phyloP scores from a whole-genome alignment of 1,284 basidiomycete species.

The Malassezia brasiliensis region DNA sequence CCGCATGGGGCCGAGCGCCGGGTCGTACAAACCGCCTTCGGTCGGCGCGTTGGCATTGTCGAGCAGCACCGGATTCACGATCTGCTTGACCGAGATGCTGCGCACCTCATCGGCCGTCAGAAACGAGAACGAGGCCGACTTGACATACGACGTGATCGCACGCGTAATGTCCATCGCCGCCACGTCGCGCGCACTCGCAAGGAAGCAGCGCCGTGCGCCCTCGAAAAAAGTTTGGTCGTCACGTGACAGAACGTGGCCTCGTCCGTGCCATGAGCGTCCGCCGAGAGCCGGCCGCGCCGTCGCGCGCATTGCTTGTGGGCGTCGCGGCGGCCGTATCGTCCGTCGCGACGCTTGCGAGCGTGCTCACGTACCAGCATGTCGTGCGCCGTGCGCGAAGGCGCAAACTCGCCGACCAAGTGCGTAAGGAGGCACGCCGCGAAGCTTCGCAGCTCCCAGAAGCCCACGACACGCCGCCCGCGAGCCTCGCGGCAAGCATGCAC shows the following conservation, averaged over 20 bases:
- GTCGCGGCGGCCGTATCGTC: slow-evolving; percentile 37
- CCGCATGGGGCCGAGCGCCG: slow-evolving; percentile 74
- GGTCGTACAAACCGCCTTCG: slow-evolving; percentile 86
- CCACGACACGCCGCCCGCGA: neutral
- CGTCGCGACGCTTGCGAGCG: slow-evolving; percentile 24
- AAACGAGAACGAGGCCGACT: slow-evolving; percentile 86
- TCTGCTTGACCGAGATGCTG: slow-evolving; percentile 89
- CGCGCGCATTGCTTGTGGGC: slow-evolving; percentile 20
- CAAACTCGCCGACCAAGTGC: slow-evolving; percentile 12
- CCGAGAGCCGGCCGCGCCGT: neutral
- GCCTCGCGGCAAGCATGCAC: neutral
- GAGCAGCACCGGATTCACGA: slow-evolving; percentile 82
- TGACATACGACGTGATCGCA: slow-evolving; percentile 72
- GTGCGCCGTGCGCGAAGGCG: slow-evolving; percentile 22
- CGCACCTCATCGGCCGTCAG: slow-evolving; percentile 82
- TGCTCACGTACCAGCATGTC: slow-evolving; percentile 27
- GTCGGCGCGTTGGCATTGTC: slow-evolving; percentile 90
- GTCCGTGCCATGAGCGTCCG: neutral
- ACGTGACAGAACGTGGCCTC: neutral
- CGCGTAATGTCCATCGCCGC: slow-evolving; percentile 78
- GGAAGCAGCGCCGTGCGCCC: neutral
- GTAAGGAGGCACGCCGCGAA: neutral
- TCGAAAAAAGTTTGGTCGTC: no score
- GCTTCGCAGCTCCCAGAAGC: neutral
- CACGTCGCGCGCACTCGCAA: neutral